These are phyloP conservation scores for Arthroderma sp. DNA, from an alignment of 2,329 filamentous ascomycete genomes.

Conservation along the genomic window DNA sequence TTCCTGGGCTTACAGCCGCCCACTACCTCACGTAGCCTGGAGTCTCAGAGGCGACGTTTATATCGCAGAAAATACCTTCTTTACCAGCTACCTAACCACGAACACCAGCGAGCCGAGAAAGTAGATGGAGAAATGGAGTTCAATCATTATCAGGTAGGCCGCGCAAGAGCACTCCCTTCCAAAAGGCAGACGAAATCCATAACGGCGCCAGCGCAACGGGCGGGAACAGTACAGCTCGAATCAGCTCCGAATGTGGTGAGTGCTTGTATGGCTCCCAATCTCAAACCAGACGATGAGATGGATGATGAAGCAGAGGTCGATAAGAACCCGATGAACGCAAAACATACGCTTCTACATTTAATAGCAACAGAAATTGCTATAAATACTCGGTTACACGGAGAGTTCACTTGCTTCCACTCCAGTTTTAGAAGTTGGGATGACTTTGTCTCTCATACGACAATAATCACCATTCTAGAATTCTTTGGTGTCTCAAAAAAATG, in stretches of 20 bases:
- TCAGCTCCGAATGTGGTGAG: too few relatives aligned
- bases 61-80: too few relatives aligned
- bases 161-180: too few relatives aligned
- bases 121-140: too few relatives aligned
- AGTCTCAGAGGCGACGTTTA: too few relatives aligned
- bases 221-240: too few relatives aligned
- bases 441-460: constrained; percentile 45
- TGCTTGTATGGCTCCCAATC: too few relatives aligned
- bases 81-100: too few relatives aligned
- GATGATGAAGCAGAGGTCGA: constrained; percentile 25
- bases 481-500: constrained; percentile 45
- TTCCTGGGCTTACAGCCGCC: too few relatives aligned
- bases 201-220: constrained; percentile 23
- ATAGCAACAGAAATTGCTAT: constrained; percentile 44
- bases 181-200: constrained; percentile 14
- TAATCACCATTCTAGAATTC: constrained; percentile 44
- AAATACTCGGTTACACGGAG: constrained; percentile 33
- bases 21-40: too few relatives aligned
- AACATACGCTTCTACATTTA: constrained; percentile 46
- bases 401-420: constrained; percentile 42
- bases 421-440: constrained; percentile 48
- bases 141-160: too few relatives aligned
- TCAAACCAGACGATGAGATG: constrained; percentile 32
- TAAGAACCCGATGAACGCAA: constrained; percentile 31
- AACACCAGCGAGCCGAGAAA: too few relatives aligned